Evolutionary conservation across 2,329 filamentous ascomycete genomes (phyloP).

Genomic region (Davidsoniella australis): DNA sequence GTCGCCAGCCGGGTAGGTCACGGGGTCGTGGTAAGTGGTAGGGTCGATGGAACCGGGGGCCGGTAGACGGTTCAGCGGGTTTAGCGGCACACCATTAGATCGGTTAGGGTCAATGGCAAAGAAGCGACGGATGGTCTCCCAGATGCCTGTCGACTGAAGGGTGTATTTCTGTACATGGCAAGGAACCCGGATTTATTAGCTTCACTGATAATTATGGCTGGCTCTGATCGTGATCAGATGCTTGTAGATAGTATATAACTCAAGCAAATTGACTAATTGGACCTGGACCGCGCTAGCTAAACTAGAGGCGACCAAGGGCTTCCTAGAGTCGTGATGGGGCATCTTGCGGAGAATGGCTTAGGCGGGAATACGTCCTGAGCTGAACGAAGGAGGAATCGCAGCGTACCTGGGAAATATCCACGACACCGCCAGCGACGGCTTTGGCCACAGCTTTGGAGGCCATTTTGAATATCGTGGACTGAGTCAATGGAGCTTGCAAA

Average conservation of each 20-base stretch:
- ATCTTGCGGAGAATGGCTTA: neutral
- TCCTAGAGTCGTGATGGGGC: neutral
- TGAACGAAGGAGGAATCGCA: neutral
- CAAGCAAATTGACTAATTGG: too few species aligned
- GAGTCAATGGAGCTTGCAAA: neutral
- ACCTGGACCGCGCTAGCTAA: too few species aligned
- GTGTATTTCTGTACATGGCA: slow-evolving; percentile 66
- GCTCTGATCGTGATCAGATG: slow-evolving; percentile 10
- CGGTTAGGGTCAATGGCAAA: slow-evolving; percentile 73
- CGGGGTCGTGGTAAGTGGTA: slow-evolving; percentile 23
- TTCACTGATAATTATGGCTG: slow-evolving; percentile 14
- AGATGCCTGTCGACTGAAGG: slow-evolving; percentile 74
- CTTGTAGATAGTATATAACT: neutral
- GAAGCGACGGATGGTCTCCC: slow-evolving; percentile 63
- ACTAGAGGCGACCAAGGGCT: neutral
- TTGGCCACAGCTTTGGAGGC: slow-evolving; percentile 43
- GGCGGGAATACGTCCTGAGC: neutral
- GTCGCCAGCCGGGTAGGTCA: slow-evolving; percentile 36
- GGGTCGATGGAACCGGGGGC: slow-evolving; percentile 29
- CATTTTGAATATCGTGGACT: slow-evolving; percentile 28
- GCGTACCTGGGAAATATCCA: slow-evolving; percentile 42
- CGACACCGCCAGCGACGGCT: slow-evolving; percentile 31
- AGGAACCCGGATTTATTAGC: neutral
- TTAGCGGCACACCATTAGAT: slow-evolving; percentile 81
- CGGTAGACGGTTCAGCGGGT: slow-evolving; percentile 81